phyloP scores from a whole-genome alignment of 495 filamentous ascomycete genomes.

The Aspergillus avenaceus region DNA sequence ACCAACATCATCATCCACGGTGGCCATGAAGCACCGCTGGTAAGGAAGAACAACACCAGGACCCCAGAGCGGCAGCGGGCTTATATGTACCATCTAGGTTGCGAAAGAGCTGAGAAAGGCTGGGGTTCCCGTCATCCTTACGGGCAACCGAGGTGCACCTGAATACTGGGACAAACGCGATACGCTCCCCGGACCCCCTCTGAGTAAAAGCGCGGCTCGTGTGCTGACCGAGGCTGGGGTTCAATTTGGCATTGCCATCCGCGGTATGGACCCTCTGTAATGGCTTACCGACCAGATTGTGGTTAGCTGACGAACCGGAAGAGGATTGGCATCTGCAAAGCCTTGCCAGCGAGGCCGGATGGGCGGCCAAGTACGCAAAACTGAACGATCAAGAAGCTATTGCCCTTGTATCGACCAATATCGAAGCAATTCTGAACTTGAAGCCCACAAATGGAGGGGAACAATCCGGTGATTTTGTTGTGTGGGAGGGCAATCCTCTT shows the following conservation, averaged over 20 bases:
- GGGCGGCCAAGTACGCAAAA: slow-evolving; percentile 6
- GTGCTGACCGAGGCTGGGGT: background rate
- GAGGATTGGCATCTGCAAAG: slow-evolving; percentile 28
- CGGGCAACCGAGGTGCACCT: slow-evolving; percentile 39
- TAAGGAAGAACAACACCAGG: too few relatives aligned
- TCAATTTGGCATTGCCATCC: background rate
- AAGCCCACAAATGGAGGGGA: too few relatives aligned
- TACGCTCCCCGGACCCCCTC: slow-evolving; percentile 45
- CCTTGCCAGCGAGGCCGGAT: slow-evolving; percentile 26
- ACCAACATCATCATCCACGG: slow-evolving; percentile 42
- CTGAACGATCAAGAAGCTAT: background rate
- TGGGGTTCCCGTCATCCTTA: slow-evolving; percentile 44
- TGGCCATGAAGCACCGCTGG: slow-evolving; percentile 43
- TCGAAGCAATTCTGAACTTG: slow-evolving; percentile 2
- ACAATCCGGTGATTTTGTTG: slow-evolving; percentile 1
- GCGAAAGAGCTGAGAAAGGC: slow-evolving; percentile 43
- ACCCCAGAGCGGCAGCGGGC: too few relatives aligned
- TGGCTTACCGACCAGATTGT: too few relatives aligned
- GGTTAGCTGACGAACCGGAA: too few relatives aligned
- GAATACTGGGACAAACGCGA: slow-evolving; percentile 43
- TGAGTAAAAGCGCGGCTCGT: slow-evolving; percentile 19
- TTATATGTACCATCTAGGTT: too few relatives aligned
- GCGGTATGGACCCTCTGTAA: too few relatives aligned
- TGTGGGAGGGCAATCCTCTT: slow-evolving; percentile 4
- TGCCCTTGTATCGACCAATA: slow-evolving; percentile 4